Percentiles rank a stretch among this genome's conserved stretches.
These are phyloP conservation scores for Colletotrichum gigasporum DNA, from an alignment of 2,329 filamentous ascomycete genomes.

Conservation along the genomic window DNA sequence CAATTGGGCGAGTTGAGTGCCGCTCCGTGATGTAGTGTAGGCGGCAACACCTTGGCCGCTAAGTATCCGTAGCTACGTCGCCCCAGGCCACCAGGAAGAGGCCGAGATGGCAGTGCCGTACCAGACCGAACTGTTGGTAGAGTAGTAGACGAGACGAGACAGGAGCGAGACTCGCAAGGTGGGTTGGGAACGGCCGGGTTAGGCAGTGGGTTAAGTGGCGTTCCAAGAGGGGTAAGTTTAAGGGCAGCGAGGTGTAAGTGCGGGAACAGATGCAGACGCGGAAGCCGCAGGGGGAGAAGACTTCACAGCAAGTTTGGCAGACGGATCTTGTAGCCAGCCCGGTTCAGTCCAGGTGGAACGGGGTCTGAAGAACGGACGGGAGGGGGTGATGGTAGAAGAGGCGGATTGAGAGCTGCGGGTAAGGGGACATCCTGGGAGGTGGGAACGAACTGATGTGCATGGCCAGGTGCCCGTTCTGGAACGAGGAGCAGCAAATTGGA, in stretches of 20 bases:
- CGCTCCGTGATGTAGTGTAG: conserved; percentile 4
- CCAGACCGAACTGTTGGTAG: conserved; percentile 13
- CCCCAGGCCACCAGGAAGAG: background rate
- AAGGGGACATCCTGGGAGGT: conserved; percentile 21
- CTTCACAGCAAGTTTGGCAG: conserved; percentile 7
- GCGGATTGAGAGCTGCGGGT: conserved; percentile 21
- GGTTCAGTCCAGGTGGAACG: conserved; percentile 14
- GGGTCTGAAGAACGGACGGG: background rate
- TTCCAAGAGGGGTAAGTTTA: conserved; percentile 19
- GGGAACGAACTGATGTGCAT: conserved; percentile 30
- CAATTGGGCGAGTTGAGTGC: background rate
- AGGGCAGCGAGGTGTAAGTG: conserved; percentile 2
- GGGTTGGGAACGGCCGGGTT: conserved; percentile 6
- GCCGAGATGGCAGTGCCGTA: conserved; percentile 6
- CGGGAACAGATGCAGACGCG: background rate
- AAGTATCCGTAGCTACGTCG: conserved; percentile 1
- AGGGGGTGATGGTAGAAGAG: conserved; percentile 22
- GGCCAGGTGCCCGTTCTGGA: conserved; percentile 28
- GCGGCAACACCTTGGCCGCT: conserved; percentile 1
- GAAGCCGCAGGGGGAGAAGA: background rate
- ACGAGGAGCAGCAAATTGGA: conserved; percentile 29
- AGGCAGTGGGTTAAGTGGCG: conserved; percentile 28
- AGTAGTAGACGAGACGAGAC: conserved; percentile 4
- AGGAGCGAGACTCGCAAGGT: conserved; percentile 12
- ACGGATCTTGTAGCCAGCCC: background rate